Evolutionary conservation across 2,329 filamentous ascomycete species (phyloP), one percentile per base, ranked within the genome.

Genomic region (Polytolypa hystricis): DNA sequence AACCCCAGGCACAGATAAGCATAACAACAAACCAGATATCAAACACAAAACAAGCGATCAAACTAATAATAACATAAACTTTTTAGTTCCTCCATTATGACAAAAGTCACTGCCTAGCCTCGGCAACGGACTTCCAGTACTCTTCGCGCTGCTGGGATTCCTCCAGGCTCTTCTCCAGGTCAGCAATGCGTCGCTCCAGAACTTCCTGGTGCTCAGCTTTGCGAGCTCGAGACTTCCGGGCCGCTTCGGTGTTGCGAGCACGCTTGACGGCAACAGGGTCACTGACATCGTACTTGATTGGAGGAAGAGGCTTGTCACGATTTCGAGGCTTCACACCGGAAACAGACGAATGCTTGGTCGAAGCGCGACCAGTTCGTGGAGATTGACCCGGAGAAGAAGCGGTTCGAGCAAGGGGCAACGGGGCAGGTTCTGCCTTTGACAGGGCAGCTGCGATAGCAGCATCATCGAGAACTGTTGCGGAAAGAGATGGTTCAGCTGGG

Each of bases 211-310:
- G 74, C 56, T 81, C 71, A 39, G 84, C 77, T 67, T 94, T 94
- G 47, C 85, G 80, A 53, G 85, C 80, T 35, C 89, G 80, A 41
- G 86, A 94, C 66, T 94, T 94, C 47, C 89, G 85, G 51, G 89
- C 89, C 12, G 89, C 89, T 58, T 93, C 74, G 6, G 86, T 93
- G 60, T 95, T 96, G 48, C 86, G 81, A 34, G 86, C 87, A 58
- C 89, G 83, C 77, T 95, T 95, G 70, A 87, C 74, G 14, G 84
- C 85, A n/a, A 81, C 58, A 7, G 73, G 74, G 52, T 95, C 87
- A 28, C 50, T 64, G 1, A 78, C 74, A 48, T 95, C 84, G 25
- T 86, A 74, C 42, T 81, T 66, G 56, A 94, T 87, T 5, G 80
- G 79, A 44, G 82, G 79, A 38, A 93, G 67, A 44, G 81, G 79